Percentiles rank a stretch among this genome's conserved stretches.
Evolutionary conservation across 306 rosid genomes (phyloP).

Genomic region (Cucurbita moschata): DNA sequence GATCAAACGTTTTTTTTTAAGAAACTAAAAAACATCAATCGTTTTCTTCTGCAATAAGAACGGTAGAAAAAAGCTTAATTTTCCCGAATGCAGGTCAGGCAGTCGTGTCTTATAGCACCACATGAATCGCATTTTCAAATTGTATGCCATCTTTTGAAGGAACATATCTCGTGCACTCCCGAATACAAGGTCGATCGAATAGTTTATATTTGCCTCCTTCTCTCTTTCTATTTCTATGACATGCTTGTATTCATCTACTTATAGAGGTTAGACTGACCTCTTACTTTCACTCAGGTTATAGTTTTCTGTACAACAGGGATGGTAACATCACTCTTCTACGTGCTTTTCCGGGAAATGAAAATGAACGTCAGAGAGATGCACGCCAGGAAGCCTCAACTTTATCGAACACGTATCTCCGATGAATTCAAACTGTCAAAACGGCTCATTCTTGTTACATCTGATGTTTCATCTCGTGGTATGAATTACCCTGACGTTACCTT

Average conservation of each 20-base stretch:
- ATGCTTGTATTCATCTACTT: background rate
- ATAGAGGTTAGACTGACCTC: constrained; percentile 8
- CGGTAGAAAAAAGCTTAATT: background rate
- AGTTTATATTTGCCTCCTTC: background rate
- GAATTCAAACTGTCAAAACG: constrained; percentile 70
- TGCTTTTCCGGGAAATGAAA: constrained; percentile 73
- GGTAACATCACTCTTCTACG: constrained; percentile 64
- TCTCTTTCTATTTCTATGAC: background rate
- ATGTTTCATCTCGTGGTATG: constrained; percentile 88
- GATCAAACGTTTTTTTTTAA: background rate
- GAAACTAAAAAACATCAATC: background rate
- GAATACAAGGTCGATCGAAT: constrained; percentile 56
- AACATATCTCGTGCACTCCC: constrained; percentile 53
- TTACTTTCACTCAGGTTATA: constrained; percentile 47
- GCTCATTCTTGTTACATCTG: constrained; percentile 75
- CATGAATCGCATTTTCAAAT: constrained; percentile 68
- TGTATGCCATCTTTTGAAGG: constrained; percentile 55
- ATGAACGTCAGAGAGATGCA: constrained; percentile 88
- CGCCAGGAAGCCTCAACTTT: constrained; percentile 79
- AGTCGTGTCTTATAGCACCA: constrained; percentile 54
- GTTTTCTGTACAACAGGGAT: constrained; percentile 77
- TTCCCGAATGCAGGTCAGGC: constrained; percentile 46
- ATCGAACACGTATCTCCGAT: constrained; percentile 69
- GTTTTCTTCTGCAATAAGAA: background rate
- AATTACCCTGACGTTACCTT: constrained; percentile 92